Evolutionary conservation across 306 rosid species (phyloP).

Genomic region (Trifolium pratense): DNA sequence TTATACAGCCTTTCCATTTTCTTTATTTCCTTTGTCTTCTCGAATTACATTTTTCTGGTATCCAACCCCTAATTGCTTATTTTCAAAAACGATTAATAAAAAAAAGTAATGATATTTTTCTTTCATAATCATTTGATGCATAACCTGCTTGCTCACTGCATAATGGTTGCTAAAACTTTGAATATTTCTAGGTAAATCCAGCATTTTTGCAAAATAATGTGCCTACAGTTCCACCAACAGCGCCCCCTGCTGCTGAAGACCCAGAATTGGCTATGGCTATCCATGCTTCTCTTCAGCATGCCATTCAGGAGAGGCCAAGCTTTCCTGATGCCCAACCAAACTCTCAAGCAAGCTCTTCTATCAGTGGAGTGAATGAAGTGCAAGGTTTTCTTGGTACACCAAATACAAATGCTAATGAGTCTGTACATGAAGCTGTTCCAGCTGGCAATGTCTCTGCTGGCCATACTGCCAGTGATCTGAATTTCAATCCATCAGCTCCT

Average conservation of each 20-base stretch:
- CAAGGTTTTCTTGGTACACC: conserved; percentile 52
- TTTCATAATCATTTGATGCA: conserved; percentile 14
- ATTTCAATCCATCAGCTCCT: conserved; percentile 71
- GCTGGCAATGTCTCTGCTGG: conserved; percentile 37
- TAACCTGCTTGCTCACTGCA: conserved; percentile 23
- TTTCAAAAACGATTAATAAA: conserved; percentile 11
- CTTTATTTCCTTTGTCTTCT: conserved; percentile 23
- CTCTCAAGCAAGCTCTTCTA: conserved; percentile 69
- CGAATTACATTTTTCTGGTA: conserved; percentile 1
- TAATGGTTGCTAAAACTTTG: conserved; percentile 25
- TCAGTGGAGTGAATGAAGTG: conserved; percentile 33
- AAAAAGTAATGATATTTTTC: background rate
- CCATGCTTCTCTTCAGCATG: conserved; percentile 71
- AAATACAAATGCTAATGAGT: conserved; percentile 39
- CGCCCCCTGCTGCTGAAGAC: conserved; percentile 80
- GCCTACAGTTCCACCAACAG: conserved; percentile 63
- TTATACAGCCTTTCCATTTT: background rate
- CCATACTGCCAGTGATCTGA: conserved; percentile 35
- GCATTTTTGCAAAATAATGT: conserved; percentile 64
- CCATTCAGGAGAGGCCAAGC: conserved; percentile 61
- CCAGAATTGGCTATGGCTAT: conserved; percentile 71
- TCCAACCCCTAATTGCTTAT: conserved; percentile 11
- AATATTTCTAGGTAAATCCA: conserved; percentile 64
- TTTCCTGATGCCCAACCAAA: conserved; percentile 49
- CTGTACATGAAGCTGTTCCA: conserved; percentile 29